These are phyloP conservation scores for Panicum hallii DNA, from an alignment of 202 grass and related monocot species.

Conservation along the genomic window DNA sequence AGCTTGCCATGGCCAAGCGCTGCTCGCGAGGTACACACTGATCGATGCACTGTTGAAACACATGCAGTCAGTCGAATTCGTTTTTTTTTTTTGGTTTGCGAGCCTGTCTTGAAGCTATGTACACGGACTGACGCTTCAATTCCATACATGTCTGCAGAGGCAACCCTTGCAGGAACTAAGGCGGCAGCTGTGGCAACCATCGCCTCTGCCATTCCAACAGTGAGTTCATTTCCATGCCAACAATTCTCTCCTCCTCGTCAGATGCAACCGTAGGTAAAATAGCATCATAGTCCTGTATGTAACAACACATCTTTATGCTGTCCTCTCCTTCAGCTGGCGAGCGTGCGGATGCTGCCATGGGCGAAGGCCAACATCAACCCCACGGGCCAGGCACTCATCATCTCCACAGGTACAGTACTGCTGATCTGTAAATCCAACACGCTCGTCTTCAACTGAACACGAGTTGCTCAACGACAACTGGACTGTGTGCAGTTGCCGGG, in stretches of 20 bases:
- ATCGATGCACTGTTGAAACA: background rate
- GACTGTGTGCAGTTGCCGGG: slow-evolving; percentile 43
- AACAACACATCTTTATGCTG: too few species aligned
- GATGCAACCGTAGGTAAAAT: too few species aligned
- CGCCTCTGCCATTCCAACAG: slow-evolving; percentile 51
- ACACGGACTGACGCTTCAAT: background rate
- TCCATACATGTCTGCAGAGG: slow-evolving; percentile 27
- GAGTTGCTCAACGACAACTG: too few species aligned
- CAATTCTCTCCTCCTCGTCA: too few species aligned
- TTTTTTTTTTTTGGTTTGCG: background rate
- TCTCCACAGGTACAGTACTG: background rate
- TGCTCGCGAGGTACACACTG: slow-evolving; percentile 45
- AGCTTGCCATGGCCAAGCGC: slow-evolving; percentile 58
- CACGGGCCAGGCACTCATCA: slow-evolving; percentile 45
- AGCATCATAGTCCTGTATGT: too few species aligned
- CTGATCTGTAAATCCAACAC: too few species aligned
- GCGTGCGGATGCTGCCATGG: slow-evolving; percentile 69
- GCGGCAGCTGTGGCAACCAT: slow-evolving; percentile 53
- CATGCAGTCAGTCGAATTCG: too few species aligned
- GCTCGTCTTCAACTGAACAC: too few species aligned
- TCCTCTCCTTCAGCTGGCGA: slow-evolving; percentile 39
- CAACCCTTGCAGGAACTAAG: slow-evolving; percentile 53
- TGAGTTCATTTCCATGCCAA: slow-evolving; percentile 17
- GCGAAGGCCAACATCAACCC: slow-evolving; percentile 61
- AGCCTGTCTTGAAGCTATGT: too few species aligned